Percentiles rank a stretch among this genome's conserved stretches.
These are phyloP conservation scores for Aspergillus sp. DNA, from an alignment of 2,329 filamentous ascomycete genomes.

Conservation along the genomic window DNA sequence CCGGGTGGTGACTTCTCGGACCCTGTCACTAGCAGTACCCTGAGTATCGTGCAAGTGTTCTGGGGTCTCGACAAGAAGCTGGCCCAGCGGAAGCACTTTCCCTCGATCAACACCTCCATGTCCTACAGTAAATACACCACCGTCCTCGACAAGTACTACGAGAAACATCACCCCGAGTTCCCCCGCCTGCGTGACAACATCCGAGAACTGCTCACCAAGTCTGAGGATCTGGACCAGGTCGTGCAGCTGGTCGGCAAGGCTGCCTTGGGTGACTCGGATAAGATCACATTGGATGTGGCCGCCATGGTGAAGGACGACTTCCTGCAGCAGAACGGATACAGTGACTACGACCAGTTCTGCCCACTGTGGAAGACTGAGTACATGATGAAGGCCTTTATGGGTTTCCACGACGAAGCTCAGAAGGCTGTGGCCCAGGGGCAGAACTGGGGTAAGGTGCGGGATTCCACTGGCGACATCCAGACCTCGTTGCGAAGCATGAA, in stretches of 20 bases:
- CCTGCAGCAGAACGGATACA: constrained; percentile 98
- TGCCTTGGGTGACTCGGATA: constrained; percentile 89
- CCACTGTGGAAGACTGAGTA: constrained; percentile 99
- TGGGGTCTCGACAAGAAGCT: constrained; percentile 99
- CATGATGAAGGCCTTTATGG: constrained; percentile 99
- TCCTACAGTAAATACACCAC: constrained; percentile 96
- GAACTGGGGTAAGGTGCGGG: constrained; percentile 85
- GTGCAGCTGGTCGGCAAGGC: constrained; percentile 98
- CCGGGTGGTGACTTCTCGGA: constrained; percentile 99
- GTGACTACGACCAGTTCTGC: constrained; percentile 98
- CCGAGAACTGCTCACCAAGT: constrained; percentile 86
- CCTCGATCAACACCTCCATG: constrained; percentile 87
- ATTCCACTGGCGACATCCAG: constrained; percentile 82
- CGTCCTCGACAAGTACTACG: constrained; percentile 85
- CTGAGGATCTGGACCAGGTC: constrained; percentile 95
- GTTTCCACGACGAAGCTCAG: constrained; percentile 93
- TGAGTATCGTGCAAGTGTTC: constrained; percentile 98
- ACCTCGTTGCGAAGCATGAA: constrained; percentile 82
- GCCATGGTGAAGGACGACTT: constrained; percentile 96
- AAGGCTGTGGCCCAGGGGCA: constrained; percentile 89
- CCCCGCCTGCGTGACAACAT: constrained; percentile 86
- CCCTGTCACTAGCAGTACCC: constrained; percentile 85
- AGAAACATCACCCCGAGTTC: constrained; percentile 89
- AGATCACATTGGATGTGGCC: constrained; percentile 93
- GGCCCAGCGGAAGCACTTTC: constrained; percentile 97